phyloP scores from a whole-genome alignment of 305 asterid species.

The Ilex paraguariensis region DNA sequence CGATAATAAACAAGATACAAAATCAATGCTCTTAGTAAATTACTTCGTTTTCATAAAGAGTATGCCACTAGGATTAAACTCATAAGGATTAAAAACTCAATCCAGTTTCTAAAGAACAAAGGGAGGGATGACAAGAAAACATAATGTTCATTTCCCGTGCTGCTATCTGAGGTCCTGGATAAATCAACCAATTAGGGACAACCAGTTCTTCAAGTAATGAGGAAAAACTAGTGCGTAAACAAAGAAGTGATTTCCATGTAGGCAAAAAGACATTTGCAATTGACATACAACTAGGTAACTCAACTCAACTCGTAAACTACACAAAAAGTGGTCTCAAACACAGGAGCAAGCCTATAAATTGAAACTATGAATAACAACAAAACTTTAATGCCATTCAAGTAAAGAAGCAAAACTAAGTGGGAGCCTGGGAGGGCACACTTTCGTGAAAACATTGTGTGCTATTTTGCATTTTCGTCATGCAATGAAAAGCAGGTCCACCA shows the following conservation, averaged over 20 bases:
- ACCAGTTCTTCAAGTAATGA: not conserved
- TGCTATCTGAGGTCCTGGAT: not conserved
- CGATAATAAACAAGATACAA: constrained; percentile 11
- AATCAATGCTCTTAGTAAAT: no score
- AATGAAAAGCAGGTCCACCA: not conserved
- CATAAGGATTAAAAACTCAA: no score
- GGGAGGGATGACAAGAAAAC: no score
- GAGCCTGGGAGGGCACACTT: not conserved
- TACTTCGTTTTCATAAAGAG: no score
- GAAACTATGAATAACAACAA: not conserved
- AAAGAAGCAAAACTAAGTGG: not conserved
- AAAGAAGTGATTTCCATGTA: not conserved
- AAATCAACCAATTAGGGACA: not conserved
- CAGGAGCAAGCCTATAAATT: not conserved
- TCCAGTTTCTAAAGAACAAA: no score
- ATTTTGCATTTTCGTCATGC: not conserved
- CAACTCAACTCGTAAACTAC: no score
- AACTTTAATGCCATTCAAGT: not conserved
- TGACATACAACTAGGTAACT: not conserved
- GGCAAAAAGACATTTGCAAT: not conserved
- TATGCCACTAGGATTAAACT: no score
- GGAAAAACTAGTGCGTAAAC: not conserved
- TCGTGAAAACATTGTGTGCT: not conserved
- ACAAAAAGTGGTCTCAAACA: no score
- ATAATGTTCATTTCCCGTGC: no score